Conservation (phyloP, 2,329 filamentous ascomycete genomes). For the Diaporthe citrichinensis region DNA sequence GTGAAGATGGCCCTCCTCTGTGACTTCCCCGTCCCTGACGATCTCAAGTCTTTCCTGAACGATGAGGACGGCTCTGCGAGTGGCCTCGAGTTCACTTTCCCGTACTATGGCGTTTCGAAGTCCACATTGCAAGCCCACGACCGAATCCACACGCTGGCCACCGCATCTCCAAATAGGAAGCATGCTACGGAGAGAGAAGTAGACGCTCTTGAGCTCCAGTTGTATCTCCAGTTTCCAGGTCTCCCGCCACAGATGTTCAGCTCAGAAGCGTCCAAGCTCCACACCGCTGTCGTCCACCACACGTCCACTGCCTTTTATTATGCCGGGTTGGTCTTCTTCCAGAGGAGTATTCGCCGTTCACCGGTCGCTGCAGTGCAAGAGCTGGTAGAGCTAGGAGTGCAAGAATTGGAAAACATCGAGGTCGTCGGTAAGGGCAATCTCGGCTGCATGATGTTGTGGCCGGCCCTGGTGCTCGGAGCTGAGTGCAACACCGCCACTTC, state of each 20-base stretch:
- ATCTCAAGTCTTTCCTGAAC: constrained; percentile 40
- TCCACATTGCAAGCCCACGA: constrained; percentile 21
- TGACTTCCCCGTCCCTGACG: constrained; percentile 40
- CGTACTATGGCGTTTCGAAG: constrained; percentile 1
- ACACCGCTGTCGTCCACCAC: constrained; percentile 5
- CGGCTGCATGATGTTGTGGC: constrained; percentile 54
- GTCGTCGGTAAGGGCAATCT: constrained; percentile 35
- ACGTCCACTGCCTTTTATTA: constrained; percentile 15
- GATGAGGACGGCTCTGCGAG: background rate
- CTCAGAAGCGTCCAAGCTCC: background rate
- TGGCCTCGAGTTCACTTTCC: constrained; percentile 19
- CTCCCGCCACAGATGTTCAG: background rate
- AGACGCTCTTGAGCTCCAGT: background rate
- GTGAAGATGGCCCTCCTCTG: constrained; percentile 47
- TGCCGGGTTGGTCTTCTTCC: constrained; percentile 17
- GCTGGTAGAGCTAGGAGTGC: constrained; percentile 7
- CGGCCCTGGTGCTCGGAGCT: constrained; percentile 52
- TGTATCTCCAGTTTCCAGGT: constrained; percentile 28
- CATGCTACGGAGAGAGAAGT: background rate
- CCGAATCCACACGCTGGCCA: background rate
- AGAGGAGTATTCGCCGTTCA: background rate
- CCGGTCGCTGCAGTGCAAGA: constrained; percentile 3
- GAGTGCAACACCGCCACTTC: constrained; percentile 49
- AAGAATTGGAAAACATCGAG: constrained; percentile 25
- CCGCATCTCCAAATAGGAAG: background rate